Base-by-base conservation (phyloP, 768 basidiomycete genomes). In the Tephrocybe rancida region DNA sequence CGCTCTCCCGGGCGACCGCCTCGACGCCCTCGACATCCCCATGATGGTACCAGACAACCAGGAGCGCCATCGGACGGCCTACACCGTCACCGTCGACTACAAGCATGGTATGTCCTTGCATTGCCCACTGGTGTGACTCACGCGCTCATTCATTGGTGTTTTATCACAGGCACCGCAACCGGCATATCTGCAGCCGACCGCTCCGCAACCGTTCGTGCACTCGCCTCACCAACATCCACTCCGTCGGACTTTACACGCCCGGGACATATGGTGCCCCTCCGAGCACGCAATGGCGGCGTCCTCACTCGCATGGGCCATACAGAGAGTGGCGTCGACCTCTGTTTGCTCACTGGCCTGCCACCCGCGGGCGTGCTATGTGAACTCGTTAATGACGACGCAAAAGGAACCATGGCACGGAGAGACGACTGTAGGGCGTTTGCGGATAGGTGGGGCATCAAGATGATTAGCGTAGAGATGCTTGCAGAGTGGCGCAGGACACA, bases 171-270 rank as follows among this genome's bases (percentile, higher is more conserved):
- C 2, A 96, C 92, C 3, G 87, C 92, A 3, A 99, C 97, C 16
- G 97, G 97, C 22, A 99, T 99, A 61, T 97, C 96, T 32, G 96
- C 96, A 3, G 87, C 93, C 69, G 97, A 99, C 73, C 87, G 97
- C 50, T 86, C 90, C 29, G 76, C 95, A 50, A 96, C 96, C 3
- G 92, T 81, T 3, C 84, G 92, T 51, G 86, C 89, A 35, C 83
- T 99, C 24, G 91, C 95, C 18, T 80, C 84, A 25, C 72, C 84
- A 5, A 63, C 70, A 11, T 70, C 79, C 14, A 67, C 64, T 1
- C 72, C 90, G 14, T 71, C 77, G 19, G 90, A 96, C 61, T 96
- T 99, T 67, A 85, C 85, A 2, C 85, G 95, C 11, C 97, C 97
- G 9, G 97, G 97, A 3, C 97, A 99, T 66, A 81, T 98, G 79